Evolutionary conservation across 1,284 basidiomycete species (phyloP).

Genomic region (Sanghuangporus weigelae): DNA sequence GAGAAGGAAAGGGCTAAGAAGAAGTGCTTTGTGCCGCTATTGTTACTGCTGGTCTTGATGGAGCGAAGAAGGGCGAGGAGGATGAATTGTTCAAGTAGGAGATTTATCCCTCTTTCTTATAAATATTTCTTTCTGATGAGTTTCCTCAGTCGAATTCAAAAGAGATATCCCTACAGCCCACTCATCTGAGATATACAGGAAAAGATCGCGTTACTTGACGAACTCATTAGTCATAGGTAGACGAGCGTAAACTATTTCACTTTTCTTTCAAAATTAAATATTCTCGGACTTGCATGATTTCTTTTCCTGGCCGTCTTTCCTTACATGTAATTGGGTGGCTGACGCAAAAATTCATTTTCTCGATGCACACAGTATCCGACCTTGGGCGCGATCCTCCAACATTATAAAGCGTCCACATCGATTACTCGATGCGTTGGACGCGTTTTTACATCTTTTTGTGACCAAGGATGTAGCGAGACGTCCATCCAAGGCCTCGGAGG

Average conservation of each 20-base stretch:
- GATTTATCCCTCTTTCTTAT: conserved; percentile 18
- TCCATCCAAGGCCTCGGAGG: too few species aligned
- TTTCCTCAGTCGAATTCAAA: conserved; percentile 46
- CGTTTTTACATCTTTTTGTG: too few species aligned
- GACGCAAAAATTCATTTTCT: too few species aligned
- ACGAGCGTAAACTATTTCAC: not conserved
- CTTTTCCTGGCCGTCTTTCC: too few species aligned
- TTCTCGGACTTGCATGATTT: too few species aligned
- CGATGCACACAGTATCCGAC: too few species aligned
- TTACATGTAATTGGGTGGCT: too few species aligned
- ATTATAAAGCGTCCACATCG: too few species aligned
- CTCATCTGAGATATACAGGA: conserved; percentile 56
- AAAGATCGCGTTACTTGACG: conserved; percentile 68
- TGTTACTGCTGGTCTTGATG: conserved; percentile 61
- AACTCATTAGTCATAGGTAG: conserved; percentile 40
- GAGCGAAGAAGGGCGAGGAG: conserved; percentile 52
- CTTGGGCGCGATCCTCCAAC: too few species aligned
- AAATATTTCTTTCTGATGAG: conserved; percentile 11
- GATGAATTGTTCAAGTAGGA: conserved; percentile 69
- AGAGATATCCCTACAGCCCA: conserved; percentile 59
- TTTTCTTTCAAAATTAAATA: too few species aligned
- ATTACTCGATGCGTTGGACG: too few species aligned
- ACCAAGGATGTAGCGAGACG: too few species aligned
- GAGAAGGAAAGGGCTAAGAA: conserved; percentile 45
- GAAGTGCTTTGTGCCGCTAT: conserved; percentile 68